Conservation (phyloP, 2,329 filamentous ascomycete genomes). For the Phoma sp. region DNA sequence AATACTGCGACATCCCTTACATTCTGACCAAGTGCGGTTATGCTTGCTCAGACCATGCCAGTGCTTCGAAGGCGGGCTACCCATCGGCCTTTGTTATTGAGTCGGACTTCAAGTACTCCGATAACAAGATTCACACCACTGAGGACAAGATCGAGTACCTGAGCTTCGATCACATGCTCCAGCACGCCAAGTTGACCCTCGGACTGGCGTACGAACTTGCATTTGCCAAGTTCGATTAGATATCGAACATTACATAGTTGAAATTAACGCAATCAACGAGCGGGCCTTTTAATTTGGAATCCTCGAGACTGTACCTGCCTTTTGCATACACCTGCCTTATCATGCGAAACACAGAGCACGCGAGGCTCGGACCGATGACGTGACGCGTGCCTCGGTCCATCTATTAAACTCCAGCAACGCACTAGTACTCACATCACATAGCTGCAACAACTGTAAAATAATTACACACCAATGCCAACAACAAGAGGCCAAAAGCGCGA, state of each 20-base stretch:
- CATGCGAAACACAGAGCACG: constrained; percentile 9
- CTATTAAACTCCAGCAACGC: not conserved
- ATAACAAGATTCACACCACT: constrained; percentile 73
- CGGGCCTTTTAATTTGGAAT: too few relatives aligned
- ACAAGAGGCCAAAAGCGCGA: constrained; percentile 34
- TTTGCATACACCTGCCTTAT: not conserved
- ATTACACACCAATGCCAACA: constrained; percentile 25
- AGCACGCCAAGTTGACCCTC: constrained; percentile 85
- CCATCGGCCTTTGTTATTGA: constrained; percentile 79
- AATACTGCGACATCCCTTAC: constrained; percentile 88
- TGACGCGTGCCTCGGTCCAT: constrained; percentile 25
- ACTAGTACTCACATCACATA: not conserved
- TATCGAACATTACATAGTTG: not conserved
- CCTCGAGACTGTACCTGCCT: not conserved
- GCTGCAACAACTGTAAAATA: not conserved
- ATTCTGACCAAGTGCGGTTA: constrained; percentile 89
- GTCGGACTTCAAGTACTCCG: constrained; percentile 67
- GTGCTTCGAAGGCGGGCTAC: constrained; percentile 75
- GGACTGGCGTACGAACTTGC: constrained; percentile 84
- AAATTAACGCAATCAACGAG: not conserved
- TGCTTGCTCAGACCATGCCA: constrained; percentile 78
- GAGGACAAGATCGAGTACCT: constrained; percentile 74
- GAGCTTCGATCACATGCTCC: constrained; percentile 88
- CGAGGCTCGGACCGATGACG: constrained; percentile 24
- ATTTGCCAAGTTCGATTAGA: constrained; percentile 69